Evolutionary conservation across 208 protist species (phyloP), one percentile per base, ranked within the genome.

Genomic region (Acanthamoeba lugdunensis): DNA sequence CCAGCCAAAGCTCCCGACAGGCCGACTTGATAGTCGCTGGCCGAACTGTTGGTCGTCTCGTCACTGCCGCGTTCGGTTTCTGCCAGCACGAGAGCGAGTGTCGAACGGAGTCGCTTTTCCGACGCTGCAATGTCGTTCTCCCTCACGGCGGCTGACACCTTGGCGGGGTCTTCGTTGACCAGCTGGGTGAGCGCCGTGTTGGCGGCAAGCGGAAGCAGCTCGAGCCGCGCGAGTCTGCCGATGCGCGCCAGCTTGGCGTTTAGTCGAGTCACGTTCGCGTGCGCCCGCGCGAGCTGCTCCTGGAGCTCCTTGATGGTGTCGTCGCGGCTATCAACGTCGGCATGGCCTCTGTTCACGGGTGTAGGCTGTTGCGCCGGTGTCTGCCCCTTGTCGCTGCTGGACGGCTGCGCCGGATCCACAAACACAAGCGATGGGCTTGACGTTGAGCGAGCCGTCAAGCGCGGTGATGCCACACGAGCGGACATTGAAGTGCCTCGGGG

Each of bases 211-310:
- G 79, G 79, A 48, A 87, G 79, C 25, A 87, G 52, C 50, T 87
- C 79, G 11, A 87, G 50, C 25, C 50, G 79, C 2, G 50, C 79
- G n/a, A 87, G 79, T 13, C 50, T n/a, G 25, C 50, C 50, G 25
- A 87, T 87, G n/a, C 79, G 79, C 23, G 41, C 33, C 79, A 87
- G 50, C 50, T 63, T 56, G 50, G 79, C 79, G 7, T 28, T 87
- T 4, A 87, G 79, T 21, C 8, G 79, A 11, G 23, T 50, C 9
- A 87, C 23, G n/a, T 37, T 52, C 8, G 73, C 45, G 73, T 82
- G 73, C 18, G 73, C 73, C 23, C 25, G 73, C 33, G 30, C 41
- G 13, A 82, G 73, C 45, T 82, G 73, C 23, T 54, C 73, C 41
- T 52, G 73, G 5, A 82, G 45, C 13, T 18, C 21, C 45, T 11